phyloP scores from a whole-genome alignment of 345 rosid species.

The Draba incana region DNA sequence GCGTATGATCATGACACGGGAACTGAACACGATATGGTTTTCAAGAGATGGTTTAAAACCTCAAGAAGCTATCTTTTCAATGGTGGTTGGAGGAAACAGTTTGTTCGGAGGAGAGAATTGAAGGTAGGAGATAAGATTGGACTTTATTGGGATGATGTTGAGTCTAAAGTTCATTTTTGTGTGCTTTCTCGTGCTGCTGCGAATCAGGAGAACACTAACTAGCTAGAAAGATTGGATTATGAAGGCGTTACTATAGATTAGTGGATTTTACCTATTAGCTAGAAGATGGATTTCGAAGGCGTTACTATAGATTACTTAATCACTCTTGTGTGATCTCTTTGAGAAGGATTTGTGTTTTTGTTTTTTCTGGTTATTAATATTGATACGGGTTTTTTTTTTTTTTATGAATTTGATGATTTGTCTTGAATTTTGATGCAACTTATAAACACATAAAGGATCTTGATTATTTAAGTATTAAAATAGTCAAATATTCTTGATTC shows the following conservation, averaged over 20 bases:
- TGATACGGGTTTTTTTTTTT: background rate
- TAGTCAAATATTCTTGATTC: too few species aligned
- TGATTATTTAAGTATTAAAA: too few species aligned
- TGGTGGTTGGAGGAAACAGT: constrained; percentile 1
- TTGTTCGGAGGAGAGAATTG: background rate
- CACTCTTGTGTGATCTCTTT: too few species aligned
- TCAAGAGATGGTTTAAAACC: background rate
- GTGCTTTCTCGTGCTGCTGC: background rate
- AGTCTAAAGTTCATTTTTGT: constrained; percentile 1
- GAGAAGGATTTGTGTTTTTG: background rate
- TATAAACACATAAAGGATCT: too few species aligned
- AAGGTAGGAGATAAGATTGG: constrained; percentile 14
- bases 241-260: background rate
- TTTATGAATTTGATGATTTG: background rate
- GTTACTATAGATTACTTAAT: background rate
- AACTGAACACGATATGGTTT: background rate
- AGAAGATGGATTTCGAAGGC: background rate
- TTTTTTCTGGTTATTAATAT: background rate
- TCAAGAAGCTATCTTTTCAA: constrained; percentile 29
- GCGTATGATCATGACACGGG: background rate
- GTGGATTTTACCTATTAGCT: too few species aligned
- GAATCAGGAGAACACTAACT: background rate
- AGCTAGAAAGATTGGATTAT: background rate
- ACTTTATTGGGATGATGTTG: background rate
- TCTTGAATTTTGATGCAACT: background rate